Evolutionary conservation across 2,329 filamentous ascomycete genomes (phyloP), one percentile per base, ranked within the genome.

Genomic region (Penicillium sp.): DNA sequence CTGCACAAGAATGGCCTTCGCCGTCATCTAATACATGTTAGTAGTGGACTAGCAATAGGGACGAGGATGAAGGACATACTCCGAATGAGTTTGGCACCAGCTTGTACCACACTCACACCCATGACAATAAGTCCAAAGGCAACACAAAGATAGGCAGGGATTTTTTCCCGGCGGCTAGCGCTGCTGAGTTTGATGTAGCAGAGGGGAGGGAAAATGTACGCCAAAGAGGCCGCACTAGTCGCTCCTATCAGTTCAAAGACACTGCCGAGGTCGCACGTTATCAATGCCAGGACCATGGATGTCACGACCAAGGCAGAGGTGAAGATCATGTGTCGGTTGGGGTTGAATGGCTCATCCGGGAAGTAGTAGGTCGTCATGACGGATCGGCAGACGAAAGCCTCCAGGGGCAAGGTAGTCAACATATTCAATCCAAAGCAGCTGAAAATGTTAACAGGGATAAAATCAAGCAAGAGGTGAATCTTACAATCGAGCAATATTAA

Each of bases 201-300:
- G 55, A 98, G 79, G 26, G 95, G 95, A 60, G 95, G 95, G 58
- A 99, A 79, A 48, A 99, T 96, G 72, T 98, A 99, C 0, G 95
- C 95, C 73, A 99, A 83, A 7, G 91, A 92, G 66, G 93, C 95
- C 3, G 95, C 95, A 71, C 90, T 96, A 35, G 95, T 99, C 7
- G 95, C 92, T 60, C 95, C 95, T 56, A 99, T 95, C 19, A 99
- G 81, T 78, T 99, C 95, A 70, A 99, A 97, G 1, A 99, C 93
- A 45, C 90, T 86, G 52, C 95, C 95, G 3, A 99, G 81, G 72
- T 99, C 95, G 76, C 95, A 98, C 1, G 93, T 98, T 59, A 96
- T 72, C 55, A 99, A 80, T 59, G 90, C 89, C 53, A 98, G 73
- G 7, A 79, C 78, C 84, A 95, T 90, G 52, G 93, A 90, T 24